Base-by-base conservation (phyloP, 768 basidiomycete genomes). In the Trametes elegans region DNA sequence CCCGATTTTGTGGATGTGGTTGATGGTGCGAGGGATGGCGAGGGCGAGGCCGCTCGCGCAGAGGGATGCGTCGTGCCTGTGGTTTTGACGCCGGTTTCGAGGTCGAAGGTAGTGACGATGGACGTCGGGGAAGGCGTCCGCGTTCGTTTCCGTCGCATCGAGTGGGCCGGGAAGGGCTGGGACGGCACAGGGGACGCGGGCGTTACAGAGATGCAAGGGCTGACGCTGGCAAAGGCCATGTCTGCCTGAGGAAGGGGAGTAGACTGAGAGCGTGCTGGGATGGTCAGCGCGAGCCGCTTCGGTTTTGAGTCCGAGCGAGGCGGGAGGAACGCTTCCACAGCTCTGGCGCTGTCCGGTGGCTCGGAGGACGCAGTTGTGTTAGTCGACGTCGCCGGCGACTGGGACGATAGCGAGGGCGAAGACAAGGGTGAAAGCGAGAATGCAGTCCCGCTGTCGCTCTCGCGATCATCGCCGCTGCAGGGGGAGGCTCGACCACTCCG, bases 171-270 rank as follows among this genome's bases (percentile, higher is more conserved):
- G 34, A 53, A 48, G 7, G 18, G 21, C 10, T 29, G 24, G 1
- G 46, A 31, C 6, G 48, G 49, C 26, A 14, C 16, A 5, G 58
- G 58, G 3, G 58, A 59, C 3, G 58, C 58, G n/a, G 58, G 58
- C 7, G 53, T 59, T n/a, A 59, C 58, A 19, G 58, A 42, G 31
- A 59, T 59, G 31, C 49, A 47, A 6, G 53, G 57, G 36, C 48
- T 50, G 29, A 46, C 40, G 35, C 46, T 16, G 51, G 34, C 27
- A 46, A 31, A 3, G 45, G 44, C 34, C 56, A 53, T 53, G 7
- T 40, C 13, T n/a, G 16, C 19, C 27, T 39, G 44, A 3, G 45
- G 34, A 23, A 55, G 47, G 3, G 53, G 58, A 23, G 27, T 16
- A 5, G 58, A 55, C 11, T 54, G 43, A 7, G 58, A 46, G 49